Evolutionary conservation across 768 basidiomycete species (phyloP).

Genomic region (Mrakia frigida): DNA sequence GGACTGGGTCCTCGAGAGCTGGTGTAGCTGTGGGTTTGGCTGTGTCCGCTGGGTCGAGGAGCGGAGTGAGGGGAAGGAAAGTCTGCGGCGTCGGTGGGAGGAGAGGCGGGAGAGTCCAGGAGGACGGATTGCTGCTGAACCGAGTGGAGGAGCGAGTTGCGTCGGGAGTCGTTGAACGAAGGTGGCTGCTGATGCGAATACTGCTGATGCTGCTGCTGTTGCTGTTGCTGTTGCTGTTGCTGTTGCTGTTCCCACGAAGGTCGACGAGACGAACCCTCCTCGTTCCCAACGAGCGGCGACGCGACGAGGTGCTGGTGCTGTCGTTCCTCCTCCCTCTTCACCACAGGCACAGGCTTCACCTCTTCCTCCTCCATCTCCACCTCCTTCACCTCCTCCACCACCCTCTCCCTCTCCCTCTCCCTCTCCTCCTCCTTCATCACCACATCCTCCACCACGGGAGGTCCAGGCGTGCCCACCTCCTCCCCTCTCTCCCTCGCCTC

Average conservation of each 20-base stretch:
- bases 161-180: not conserved
- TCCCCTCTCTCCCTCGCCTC: not conserved
- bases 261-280: not conserved
- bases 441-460: not conserved
- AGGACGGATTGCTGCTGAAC: not conserved
- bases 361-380: not conserved
- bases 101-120: not conserved
- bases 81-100: not conserved
- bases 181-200: not conserved
- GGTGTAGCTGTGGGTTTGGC: no score
- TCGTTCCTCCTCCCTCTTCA: not conserved
- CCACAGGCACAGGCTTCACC: not conserved
- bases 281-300: not conserved
- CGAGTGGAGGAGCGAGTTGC: not conserved
- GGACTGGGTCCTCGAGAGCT: not conserved
- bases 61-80: not conserved
- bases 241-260: not conserved
- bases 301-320: not conserved
- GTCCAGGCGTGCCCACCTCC: not conserved
- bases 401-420: not conserved
- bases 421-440: not conserved
- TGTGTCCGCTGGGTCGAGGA: not conserved
- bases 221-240: not conserved
- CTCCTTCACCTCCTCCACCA: not conserved
- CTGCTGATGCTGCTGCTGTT: no score